phyloP scores from a whole-genome alignment of 495 filamentous ascomycete species.

The Penicillium nucicola region DNA sequence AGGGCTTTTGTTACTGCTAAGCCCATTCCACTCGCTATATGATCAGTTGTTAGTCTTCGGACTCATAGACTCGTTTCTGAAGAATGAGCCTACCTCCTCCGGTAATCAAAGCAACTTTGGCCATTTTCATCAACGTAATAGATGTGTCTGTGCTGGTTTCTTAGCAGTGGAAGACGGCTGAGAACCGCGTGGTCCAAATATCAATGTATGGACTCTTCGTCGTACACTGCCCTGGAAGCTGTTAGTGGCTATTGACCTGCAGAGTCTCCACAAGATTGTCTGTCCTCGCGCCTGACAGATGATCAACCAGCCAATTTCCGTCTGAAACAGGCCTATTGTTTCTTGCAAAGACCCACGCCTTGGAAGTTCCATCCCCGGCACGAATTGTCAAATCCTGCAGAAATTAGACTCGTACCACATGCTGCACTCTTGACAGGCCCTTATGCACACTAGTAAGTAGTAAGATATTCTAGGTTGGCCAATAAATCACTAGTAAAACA shows the following conservation, averaged over 20 bases:
- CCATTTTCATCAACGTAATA: not conserved
- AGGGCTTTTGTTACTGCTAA: constrained; percentile 10
- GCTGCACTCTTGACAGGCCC: too few species aligned
- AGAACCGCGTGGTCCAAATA: too few species aligned
- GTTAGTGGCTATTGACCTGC: too few species aligned
- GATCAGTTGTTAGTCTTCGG: not conserved
- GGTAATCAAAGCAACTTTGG: constrained; percentile 20
- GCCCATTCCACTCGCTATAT: constrained; percentile 17
- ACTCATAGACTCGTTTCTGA: not conserved
- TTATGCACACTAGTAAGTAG: too few species aligned
- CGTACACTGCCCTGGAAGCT: too few species aligned
- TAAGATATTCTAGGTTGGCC: too few species aligned
- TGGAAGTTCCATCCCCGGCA: not conserved
- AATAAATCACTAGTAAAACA: too few species aligned
- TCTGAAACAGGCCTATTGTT: not conserved
- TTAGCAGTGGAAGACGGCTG: too few species aligned
- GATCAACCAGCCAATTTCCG: not conserved
- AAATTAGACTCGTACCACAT: too few species aligned
- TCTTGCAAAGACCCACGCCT: not conserved
- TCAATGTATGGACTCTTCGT: too few species aligned
- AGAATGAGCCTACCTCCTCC: constrained; percentile 14
- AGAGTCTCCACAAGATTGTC: not conserved
- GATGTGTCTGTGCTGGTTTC: not conserved
- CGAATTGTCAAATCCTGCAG: not conserved
- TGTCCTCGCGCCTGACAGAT: not conserved